Base-by-base conservation (phyloP, 768 basidiomycete genomes). In the Exidia glandulosa region DNA sequence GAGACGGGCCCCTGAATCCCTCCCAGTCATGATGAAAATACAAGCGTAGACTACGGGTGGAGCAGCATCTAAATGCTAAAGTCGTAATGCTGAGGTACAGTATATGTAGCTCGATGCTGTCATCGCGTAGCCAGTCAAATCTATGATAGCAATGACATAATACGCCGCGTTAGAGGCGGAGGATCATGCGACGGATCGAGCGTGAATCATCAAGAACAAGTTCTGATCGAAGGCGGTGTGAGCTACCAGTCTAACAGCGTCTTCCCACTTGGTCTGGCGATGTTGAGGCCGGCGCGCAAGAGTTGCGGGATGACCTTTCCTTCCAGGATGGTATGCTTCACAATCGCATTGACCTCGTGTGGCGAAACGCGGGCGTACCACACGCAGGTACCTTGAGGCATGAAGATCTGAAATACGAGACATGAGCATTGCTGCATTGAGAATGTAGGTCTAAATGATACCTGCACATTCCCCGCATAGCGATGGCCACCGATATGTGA, bases 291-390 rank as follows among this genome's bases (percentile, higher is more conserved):
- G 2, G 90, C 92, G 13, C 95, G 83, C 54, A 99, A 77, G n/a
- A 98, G 79, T 14, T 87, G 81, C 0, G 93, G 88, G 16, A 98
- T 79, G 58, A 99, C 80, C 66, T 85, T 80, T 2, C 95, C 95
- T 23, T 81, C 77, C 59, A 94, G 78, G 62, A 99, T 84, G 16
- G 95, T 99, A 65, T 93, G 87, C 64, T 84, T 80, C 55, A 94
- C 91, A 59, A 94, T 86, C 4, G 86, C 81, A 61, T 87, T 84
- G 56, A 94, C 88, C 67, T 95, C 89, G 68, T 92, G 87, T 7
- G 94, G 86, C 31, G 88, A 87, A 4, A 96, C 93, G 30, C 95
- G 85, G 25, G 94, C 95, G 66, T 97, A 97, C 87, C 94, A 97
- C 31, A 97, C 80, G 41, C 85, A 83, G 25, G 88, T 81, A 23